Evolutionary conservation across 2,329 filamentous ascomycete genomes (phyloP), one percentile per base, ranked within the genome.

Genomic region (Trichoderma simmonsii): DNA sequence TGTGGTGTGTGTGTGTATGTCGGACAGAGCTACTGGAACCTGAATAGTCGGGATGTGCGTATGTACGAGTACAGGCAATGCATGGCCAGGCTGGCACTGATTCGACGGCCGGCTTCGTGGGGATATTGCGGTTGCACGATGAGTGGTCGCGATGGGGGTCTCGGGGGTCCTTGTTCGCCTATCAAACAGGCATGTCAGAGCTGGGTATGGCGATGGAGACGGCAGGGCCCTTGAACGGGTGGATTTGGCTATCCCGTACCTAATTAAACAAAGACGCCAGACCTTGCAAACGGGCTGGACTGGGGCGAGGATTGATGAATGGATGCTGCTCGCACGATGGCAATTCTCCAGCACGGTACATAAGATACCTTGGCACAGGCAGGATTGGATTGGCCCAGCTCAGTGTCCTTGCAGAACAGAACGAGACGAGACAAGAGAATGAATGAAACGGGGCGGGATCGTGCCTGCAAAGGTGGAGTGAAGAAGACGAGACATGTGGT

Each of bases 211-310:
- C 18, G 57, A 69, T 69, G 66, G 66, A 69, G 57, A 62, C 54
- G 30, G 68, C 68, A 70, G 68, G 68, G 68, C 30, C 68, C 68
- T 51, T 32, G 60, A 28, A 28, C n/a, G 59, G 60, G 68, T 64
- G 59, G 68, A 57, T 56, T 68, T 68, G 24, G 59, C 48, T 39
- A 21, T 70, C 68, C 68, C 68, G 68, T 64, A 69, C 66, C 66
- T 62, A 70, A 70, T 70, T 70, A 70, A 70, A 70, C 68, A 70
- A 63, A 64, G 68, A 7, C 43, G 39, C 68, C 68, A 70, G 68
- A 34, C 59, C 43, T 48, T 36, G 67, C 26, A 24, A 48, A 28
- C 21, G 48, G 62, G 39, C 36, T 39, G 36, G 36, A 15, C 34
- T 36, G 34, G 34, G 34, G 34, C 14, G 26, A 24, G 56, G n/a